Base-by-base conservation (phyloP, 768 basidiomycete genomes). In the Podaxis sp. region DNA sequence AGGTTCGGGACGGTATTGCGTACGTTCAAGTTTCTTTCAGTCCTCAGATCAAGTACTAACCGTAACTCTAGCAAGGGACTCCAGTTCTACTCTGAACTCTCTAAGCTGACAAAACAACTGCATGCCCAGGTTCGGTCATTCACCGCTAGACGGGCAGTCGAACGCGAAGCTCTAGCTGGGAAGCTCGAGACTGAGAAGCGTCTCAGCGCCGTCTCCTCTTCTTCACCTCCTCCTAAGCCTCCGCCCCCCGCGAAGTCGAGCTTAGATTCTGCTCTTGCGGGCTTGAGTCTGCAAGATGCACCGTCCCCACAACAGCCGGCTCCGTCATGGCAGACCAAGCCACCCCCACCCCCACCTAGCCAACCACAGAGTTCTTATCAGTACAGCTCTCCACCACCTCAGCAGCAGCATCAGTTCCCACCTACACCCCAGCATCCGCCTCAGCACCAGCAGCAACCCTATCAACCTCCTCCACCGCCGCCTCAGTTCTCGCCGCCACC, bases 21-120 rank as follows among this genome's bases (percentile, higher is more conserved):
- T 92, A 70, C 62, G 90, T 86, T 37, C n/a, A 40, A 55, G 59
- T 28, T 35, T 44, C 44, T 54, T 50, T 37, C 27, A 27, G 10
- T 27, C 21, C 5, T 28, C 18, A 18, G 40, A 46, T n/a, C 59
- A 40, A 54, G 25, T 50, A 46, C 25, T 48, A 21, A 54, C 63
- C 59, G 52, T 57, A 14, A 64, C 46, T 11, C 65, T 70, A 94
- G 91, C 11, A 95, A 95, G 70, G 96, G 95, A 0, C 76, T 93
- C 1, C 85, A 89, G 47, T 99, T 96, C 73, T 98, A 99, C 70
- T 79, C 78, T 5, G 92, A 95, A 63, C 80, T 98, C 13, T 81
- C 78, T 0, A 84, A 86, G 16, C 73, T 95, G 38, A 78, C 86
- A 10, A 67, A 74, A 0, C 82, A 79, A 6, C 80, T 98, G 4